phyloP scores from a whole-genome alignment of 2,329 filamentous ascomycete genomes.

The Amylocarpus encephaloides region DNA sequence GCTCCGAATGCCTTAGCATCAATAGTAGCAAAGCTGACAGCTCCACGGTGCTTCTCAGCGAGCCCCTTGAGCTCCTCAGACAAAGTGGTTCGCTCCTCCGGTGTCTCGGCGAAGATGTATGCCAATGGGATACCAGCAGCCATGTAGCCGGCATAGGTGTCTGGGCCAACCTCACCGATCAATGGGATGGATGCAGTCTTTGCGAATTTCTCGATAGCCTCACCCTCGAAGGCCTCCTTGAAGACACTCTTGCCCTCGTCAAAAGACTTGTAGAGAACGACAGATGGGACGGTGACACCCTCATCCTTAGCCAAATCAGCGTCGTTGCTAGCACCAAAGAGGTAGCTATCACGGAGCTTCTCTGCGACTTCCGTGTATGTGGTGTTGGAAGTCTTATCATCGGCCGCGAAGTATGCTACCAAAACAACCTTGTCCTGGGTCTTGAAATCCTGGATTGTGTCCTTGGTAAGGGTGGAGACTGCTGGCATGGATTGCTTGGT shows the following conservation, averaged over 20 bases:
- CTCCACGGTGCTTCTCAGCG: conserved; percentile 86
- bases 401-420: conserved; percentile 75
- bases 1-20: conserved; percentile 91
- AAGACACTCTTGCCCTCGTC: conserved; percentile 92
- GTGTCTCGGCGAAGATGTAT: conserved; percentile 93
- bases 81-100: conserved; percentile 80
- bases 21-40: conserved; percentile 96
- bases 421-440: conserved; percentile 94
- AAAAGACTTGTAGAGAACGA: conserved; percentile 96
- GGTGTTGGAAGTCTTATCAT: conserved; percentile 79
- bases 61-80: conserved; percentile 73
- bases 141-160: conserved; percentile 96
- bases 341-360: conserved; percentile 79
- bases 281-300: conserved; percentile 76
- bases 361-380: conserved; percentile 67
- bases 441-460: conserved; percentile 93
- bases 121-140: conserved; percentile 83
- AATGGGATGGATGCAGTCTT: conserved; percentile 82
- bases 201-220: conserved; percentile 75
- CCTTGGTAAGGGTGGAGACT: conserved; percentile 74
- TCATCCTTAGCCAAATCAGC: conserved; percentile 80
- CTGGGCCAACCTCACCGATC: conserved; percentile 91
- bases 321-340: conserved; percentile 86
- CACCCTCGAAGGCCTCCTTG: conserved; percentile 72
- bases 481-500: conserved; percentile 94